Evolutionary conservation across 148 eudicot genomes (phyloP).

Genomic region (Rhododendron molle): DNA sequence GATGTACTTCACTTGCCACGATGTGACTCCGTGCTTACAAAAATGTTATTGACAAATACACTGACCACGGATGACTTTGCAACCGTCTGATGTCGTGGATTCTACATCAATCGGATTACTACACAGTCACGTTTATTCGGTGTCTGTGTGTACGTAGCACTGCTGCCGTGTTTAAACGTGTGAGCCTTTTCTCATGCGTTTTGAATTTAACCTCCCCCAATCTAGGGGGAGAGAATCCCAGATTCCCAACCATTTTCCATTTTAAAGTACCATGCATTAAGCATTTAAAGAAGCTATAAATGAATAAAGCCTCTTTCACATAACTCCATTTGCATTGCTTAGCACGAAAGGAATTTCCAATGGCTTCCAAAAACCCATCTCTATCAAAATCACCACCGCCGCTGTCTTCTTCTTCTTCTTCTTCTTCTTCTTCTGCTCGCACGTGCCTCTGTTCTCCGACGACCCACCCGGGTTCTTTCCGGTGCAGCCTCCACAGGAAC

Average conservation of each 20-base stretch:
- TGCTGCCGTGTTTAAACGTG: background rate
- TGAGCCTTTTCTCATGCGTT: background rate
- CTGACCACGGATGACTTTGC: too few species aligned
- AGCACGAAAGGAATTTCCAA: background rate
- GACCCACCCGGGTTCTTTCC: slow-evolving; percentile 13
- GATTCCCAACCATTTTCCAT: background rate
- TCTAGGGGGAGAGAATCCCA: background rate
- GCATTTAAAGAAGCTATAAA: background rate
- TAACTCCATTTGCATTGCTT: background rate
- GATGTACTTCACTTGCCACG: background rate
- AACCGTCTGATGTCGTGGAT: too few species aligned
- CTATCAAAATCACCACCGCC: background rate
- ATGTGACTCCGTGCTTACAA: too few species aligned
- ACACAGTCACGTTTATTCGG: too few species aligned
- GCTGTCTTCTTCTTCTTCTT: background rate
- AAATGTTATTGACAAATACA: too few species aligned
- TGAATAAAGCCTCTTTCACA: background rate
- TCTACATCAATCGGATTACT: too few species aligned
- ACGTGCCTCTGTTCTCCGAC: slow-evolving; percentile 21
- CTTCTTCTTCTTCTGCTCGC: background rate
- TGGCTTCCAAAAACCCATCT: background rate
- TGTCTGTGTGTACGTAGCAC: background rate
- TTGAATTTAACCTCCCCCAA: background rate
- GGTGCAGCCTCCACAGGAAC: slow-evolving; percentile 20
- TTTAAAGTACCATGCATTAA: background rate